Evolutionary conservation across 768 basidiomycete species (phyloP).

Genomic region (Hericium alpestre): DNA sequence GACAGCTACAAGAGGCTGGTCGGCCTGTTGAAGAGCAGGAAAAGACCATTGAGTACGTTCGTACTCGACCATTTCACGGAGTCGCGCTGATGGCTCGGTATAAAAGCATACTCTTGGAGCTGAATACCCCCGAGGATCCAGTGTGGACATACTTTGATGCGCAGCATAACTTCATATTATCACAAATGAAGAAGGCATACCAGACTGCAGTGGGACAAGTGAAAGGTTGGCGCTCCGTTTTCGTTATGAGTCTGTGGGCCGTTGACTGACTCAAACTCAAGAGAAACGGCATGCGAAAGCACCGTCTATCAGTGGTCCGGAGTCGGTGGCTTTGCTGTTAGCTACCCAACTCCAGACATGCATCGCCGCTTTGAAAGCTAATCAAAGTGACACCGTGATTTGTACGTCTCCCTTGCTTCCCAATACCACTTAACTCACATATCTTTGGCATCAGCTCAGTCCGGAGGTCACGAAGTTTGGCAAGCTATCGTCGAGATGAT

Average conservation of each 20-base stretch:
- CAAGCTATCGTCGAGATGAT: constrained; percentile 66
- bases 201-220: constrained; percentile 40
- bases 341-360: constrained; percentile 51
- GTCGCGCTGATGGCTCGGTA: constrained; percentile 6
- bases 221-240: constrained; percentile 28
- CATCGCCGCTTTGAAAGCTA: constrained; percentile 48
- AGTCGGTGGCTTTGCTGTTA: constrained; percentile 32
- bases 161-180: constrained; percentile 80
- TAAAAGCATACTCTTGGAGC: constrained; percentile 72
- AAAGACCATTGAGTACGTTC: constrained; percentile 83
- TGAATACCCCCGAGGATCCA: constrained; percentile 81
- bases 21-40: constrained; percentile 89
- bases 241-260: background rate
- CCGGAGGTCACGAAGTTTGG: constrained; percentile 73
- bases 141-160: constrained; percentile 94
- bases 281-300: constrained; percentile 36
- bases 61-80: no score
- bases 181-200: constrained; percentile 60
- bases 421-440: background rate
- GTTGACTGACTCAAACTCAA: constrained; percentile 14
- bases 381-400: constrained; percentile 50
- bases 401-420: constrained; percentile 29
- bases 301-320: constrained; percentile 25
- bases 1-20: constrained; percentile 71
- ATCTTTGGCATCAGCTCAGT: constrained; percentile 39